phyloP scores from a whole-genome alignment of 192 early-diverging fungal species.

The Irineochytrium annulatum region DNA sequence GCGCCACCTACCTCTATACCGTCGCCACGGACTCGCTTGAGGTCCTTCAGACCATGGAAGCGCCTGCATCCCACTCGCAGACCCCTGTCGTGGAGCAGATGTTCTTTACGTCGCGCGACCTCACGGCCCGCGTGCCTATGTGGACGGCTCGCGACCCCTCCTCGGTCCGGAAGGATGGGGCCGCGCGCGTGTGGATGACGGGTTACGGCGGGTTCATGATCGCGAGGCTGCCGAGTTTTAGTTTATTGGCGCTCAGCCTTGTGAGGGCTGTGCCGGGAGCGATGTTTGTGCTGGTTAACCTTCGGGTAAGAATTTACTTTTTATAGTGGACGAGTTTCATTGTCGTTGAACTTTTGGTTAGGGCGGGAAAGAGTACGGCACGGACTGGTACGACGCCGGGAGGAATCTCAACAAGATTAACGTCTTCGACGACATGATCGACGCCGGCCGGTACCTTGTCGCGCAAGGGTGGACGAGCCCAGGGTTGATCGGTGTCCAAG shows the following conservation, averaged over 20 bases:
- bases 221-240: constrained; percentile 8
- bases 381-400: constrained; percentile 1
- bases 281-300: background rate
- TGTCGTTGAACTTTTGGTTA: too few relatives aligned
- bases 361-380: constrained; percentile 8
- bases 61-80: too few relatives aligned
- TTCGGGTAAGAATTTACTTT: too few relatives aligned
- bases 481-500: constrained; percentile 1
- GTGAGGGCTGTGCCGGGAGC: background rate
- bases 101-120: constrained; percentile 3
- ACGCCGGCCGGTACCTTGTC: background rate
- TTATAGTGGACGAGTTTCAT: too few relatives aligned
- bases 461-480: constrained; percentile 2
- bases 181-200: constrained; percentile 10
- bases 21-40: background rate
- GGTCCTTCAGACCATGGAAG: background rate
- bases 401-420: constrained; percentile 10
- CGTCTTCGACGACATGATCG: background rate
- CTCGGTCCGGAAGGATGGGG: background rate
- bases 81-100: constrained; percentile 3
- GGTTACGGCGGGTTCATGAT: constrained; percentile 15
- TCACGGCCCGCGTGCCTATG: constrained; percentile 3
- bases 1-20: constrained; percentile 7
- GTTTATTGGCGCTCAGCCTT: constrained; percentile 2
- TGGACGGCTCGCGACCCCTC: background rate